A percentile compares a stretch with the other conserved stretches of the same genome.
Evolutionary conservation across 2,329 filamentous ascomycete species (phyloP).

Genomic region (Cyphellophora attinorum): DNA sequence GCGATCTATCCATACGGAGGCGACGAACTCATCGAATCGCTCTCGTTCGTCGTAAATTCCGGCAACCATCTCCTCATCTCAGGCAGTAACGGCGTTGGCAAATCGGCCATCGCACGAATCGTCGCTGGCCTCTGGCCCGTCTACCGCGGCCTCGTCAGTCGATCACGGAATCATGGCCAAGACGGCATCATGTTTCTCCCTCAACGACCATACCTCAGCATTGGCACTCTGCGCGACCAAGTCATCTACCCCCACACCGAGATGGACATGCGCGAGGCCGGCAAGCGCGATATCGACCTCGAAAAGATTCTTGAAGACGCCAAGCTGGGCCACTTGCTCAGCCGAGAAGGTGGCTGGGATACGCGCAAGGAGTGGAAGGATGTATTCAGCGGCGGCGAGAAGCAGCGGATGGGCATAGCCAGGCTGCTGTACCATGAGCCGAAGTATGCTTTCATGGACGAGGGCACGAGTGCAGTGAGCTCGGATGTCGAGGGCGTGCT

Average conservation of each 20-base stretch:
- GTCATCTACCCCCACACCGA: conserved; percentile 97
- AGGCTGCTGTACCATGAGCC: conserved; percentile 90
- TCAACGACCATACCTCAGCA: conserved; percentile 82
- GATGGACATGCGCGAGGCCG: conserved; percentile 78
- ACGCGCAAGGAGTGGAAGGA: conserved; percentile 98
- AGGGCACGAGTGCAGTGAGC: conserved; percentile 88
- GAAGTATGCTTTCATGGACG: conserved; percentile 86
- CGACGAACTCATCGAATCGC: conserved; percentile 78
- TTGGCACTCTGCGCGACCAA: conserved; percentile 88
- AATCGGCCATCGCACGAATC: conserved; percentile 77
- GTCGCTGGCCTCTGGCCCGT: conserved; percentile 92
- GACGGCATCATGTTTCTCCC: conserved; percentile 99
- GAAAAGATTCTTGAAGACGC: conserved; percentile 72
- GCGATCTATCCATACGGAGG: conserved; percentile 80
- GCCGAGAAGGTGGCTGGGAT: conserved; percentile 93
- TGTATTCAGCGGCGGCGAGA: conserved; percentile 92
- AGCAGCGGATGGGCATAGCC: conserved; percentile 89
- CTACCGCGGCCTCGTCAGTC: conserved; percentile 83
- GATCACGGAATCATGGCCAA: conserved; percentile 67
- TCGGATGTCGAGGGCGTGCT: conserved; percentile 88
- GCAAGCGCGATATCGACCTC: conserved; percentile 68
- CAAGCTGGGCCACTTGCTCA: conserved; percentile 75
- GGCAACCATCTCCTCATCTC: conserved; percentile 93
- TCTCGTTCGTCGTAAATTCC: conserved; percentile 79
- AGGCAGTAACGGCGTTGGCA: conserved; percentile 88